Evolutionary conservation across 2,329 filamentous ascomycete species (phyloP).

Genomic region (Ilyonectria sp.): DNA sequence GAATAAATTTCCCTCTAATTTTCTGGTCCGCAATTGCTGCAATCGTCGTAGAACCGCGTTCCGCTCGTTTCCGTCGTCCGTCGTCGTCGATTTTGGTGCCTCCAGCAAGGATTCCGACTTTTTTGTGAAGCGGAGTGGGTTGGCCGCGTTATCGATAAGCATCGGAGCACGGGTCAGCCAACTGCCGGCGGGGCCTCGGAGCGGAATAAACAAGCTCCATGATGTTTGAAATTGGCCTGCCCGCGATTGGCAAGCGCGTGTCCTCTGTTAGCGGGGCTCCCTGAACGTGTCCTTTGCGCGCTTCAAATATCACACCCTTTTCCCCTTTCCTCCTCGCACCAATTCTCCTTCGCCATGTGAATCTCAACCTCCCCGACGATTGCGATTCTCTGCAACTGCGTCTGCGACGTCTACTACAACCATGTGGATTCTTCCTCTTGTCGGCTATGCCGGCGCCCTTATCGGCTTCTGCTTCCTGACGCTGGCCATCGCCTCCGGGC

Average conservation of each 20-base stretch:
- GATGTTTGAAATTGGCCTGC: constrained; percentile 26
- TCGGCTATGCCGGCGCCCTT: constrained; percentile 90
- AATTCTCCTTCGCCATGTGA: constrained; percentile 44
- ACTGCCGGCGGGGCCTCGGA: background rate
- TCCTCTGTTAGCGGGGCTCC: constrained; percentile 12
- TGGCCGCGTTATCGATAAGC: constrained; percentile 46
- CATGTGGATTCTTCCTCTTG: constrained; percentile 96
- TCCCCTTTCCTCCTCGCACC: constrained; percentile 22
- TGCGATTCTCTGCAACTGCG: constrained; percentile 25
- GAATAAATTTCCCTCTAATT: background rate
- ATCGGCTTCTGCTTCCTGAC: constrained; percentile 96
- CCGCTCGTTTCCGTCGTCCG: constrained; percentile 15
- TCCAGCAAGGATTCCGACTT: constrained; percentile 42
- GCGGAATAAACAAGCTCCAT: constrained; percentile 23
- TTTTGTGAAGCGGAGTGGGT: constrained; percentile 46
- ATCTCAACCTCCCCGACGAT: constrained; percentile 30
- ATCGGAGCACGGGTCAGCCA: background rate
- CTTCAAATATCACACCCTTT: constrained; percentile 33
- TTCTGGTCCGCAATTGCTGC: background rate
- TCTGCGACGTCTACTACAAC: constrained; percentile 48
- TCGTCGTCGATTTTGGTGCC: constrained; percentile 33
- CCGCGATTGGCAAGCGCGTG: constrained; percentile 38
- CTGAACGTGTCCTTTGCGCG: constrained; percentile 44
- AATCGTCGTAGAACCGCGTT: background rate
- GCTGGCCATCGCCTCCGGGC: constrained; percentile 94